Conservation (phyloP, 495 filamentous ascomycete species). For the Aspergillus baeticus region DNA sequence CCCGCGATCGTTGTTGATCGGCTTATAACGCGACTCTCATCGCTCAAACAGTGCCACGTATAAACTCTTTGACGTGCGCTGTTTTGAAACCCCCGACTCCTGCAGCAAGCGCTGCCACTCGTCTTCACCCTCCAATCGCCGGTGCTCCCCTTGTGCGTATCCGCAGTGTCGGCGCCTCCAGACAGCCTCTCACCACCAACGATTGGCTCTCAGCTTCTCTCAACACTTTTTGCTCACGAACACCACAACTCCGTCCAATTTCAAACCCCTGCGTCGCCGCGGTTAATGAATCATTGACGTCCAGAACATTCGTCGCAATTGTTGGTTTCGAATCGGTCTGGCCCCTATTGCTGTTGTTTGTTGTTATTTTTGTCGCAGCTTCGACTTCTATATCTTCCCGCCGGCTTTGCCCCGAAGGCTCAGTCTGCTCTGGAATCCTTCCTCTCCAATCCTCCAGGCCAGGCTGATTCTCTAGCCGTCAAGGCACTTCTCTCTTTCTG, state of each 20-base stretch:
- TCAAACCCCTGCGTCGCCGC: conserved; percentile 19
- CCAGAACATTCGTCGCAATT: conserved; percentile 11
- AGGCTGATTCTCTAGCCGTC: conserved; percentile 2
- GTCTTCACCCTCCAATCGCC: conserved; percentile 12
- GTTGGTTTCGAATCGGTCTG: conserved; percentile 17
- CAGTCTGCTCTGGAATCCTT: conserved; percentile 1
- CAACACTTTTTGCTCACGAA: conserved; percentile 7
- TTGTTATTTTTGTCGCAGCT: conserved; percentile 17
- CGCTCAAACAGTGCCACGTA: conserved; percentile 19
- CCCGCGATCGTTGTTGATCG: neutral
- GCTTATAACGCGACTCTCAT: conserved; percentile 5
- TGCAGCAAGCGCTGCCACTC: conserved; percentile 20
- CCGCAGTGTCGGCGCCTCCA: conserved; percentile 26
- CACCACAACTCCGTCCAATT: conserved; percentile 18
- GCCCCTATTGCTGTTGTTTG: conserved; percentile 16
- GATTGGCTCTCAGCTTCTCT: conserved; percentile 20
- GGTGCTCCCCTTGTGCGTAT: conserved; percentile 9
- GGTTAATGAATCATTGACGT: conserved; percentile 25
- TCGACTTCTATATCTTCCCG: conserved; percentile 13
- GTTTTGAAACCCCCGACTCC: conserved; percentile 16
- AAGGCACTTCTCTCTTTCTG: conserved; percentile 2
- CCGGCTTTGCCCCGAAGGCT: neutral
- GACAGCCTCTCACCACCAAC: conserved; percentile 5
- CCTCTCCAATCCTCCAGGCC: neutral
- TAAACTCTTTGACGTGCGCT: conserved; percentile 14